Conservation (phyloP, 2,329 filamentous ascomycete species). For the Nothophoma quercina region DNA sequence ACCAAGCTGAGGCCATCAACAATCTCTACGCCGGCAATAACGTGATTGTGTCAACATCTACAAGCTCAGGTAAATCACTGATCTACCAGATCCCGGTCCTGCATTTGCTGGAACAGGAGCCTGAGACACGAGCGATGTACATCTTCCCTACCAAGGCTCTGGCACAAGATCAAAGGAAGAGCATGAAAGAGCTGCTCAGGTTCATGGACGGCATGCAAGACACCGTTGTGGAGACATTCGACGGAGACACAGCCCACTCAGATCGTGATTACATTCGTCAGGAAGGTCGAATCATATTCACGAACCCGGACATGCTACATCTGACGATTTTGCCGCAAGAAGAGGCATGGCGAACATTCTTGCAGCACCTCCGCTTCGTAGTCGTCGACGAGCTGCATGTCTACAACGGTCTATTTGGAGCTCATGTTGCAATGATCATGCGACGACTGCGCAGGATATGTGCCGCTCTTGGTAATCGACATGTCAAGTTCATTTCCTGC, state of each 20-base stretch:
- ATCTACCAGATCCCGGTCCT: slow-evolving; percentile 96
- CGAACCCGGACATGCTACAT: slow-evolving; percentile 97
- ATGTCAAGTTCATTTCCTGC: slow-evolving; percentile 91
- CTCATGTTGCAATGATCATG: slow-evolving; percentile 96
- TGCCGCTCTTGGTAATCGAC: slow-evolving; percentile 84
- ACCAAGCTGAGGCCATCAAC: slow-evolving; percentile 95
- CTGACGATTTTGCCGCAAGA: slow-evolving; percentile 93
- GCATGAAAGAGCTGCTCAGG: slow-evolving; percentile 81
- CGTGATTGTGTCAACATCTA: slow-evolving; percentile 93
- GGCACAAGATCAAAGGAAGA: slow-evolving; percentile 91
- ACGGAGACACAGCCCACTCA: slow-evolving; percentile 88
- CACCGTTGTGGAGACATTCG: slow-evolving; percentile 87
- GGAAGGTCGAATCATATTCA: slow-evolving; percentile 91
- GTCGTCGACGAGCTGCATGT: slow-evolving; percentile 89
- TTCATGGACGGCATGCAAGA: slow-evolving; percentile 82
- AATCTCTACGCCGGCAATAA: slow-evolving; percentile 80
- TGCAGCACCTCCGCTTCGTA: slow-evolving; percentile 89
- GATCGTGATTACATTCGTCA: slow-evolving; percentile 83
- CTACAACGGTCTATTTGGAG: slow-evolving; percentile 93
- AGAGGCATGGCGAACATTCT: slow-evolving; percentile 83
- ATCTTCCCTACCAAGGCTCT: slow-evolving; percentile 98
- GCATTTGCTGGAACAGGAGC: slow-evolving; percentile 81
- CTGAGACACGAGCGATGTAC: slow-evolving; percentile 85
- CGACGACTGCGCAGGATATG: slow-evolving; percentile 85
- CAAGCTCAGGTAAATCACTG: slow-evolving; percentile 95